Conservation (phyloP, 1,284 basidiomycete species). For the Pulchroboletus neoregius region DNA sequence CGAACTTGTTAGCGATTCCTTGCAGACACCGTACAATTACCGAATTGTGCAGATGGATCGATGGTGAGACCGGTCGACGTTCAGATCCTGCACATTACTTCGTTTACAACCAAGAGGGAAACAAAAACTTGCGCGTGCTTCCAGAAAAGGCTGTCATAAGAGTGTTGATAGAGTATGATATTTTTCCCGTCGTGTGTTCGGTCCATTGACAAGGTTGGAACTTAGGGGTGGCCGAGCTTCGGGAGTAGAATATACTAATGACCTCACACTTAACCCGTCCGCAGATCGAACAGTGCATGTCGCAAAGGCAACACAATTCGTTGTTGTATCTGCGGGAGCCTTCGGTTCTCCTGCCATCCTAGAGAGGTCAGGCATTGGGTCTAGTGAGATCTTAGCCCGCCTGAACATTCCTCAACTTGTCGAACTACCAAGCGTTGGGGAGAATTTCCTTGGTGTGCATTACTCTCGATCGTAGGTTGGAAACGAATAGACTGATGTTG, state of each 20-base stretch:
- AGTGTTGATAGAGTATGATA: conserved; percentile 17
- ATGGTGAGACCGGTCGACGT: conserved; percentile 20
- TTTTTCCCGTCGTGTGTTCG: neutral
- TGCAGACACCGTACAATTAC: neutral
- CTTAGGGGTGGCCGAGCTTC: conserved; percentile 22
- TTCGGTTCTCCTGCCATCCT: conserved; percentile 23
- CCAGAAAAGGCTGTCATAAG: conserved; percentile 19
- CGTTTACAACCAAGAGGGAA: conserved; percentile 22
- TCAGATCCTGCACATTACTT: conserved; percentile 21
- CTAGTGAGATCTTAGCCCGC: conserved; percentile 9
- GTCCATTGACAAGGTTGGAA: neutral
- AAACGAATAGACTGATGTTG: neutral
- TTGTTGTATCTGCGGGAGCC: conserved; percentile 21
- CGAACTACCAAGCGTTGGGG: conserved; percentile 52
- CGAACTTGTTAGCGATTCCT: neutral
- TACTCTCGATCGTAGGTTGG: neutral
- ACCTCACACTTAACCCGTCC: conserved; percentile 11
- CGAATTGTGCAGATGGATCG: conserved; percentile 20
- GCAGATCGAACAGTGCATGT: conserved; percentile 8
- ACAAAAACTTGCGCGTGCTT: conserved; percentile 17
- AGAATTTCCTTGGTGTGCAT: conserved; percentile 45
- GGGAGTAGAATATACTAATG: conserved; percentile 26
- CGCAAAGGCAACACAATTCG: conserved; percentile 16
- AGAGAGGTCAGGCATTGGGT: conserved; percentile 26
- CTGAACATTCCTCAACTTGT: conserved; percentile 33